A percentile compares a stretch with the other conserved stretches of the same genome.
These are phyloP conservation scores for Corynascus novoguineensis DNA, from an alignment of 495 filamentous ascomycete genomes.

Conservation along the genomic window DNA sequence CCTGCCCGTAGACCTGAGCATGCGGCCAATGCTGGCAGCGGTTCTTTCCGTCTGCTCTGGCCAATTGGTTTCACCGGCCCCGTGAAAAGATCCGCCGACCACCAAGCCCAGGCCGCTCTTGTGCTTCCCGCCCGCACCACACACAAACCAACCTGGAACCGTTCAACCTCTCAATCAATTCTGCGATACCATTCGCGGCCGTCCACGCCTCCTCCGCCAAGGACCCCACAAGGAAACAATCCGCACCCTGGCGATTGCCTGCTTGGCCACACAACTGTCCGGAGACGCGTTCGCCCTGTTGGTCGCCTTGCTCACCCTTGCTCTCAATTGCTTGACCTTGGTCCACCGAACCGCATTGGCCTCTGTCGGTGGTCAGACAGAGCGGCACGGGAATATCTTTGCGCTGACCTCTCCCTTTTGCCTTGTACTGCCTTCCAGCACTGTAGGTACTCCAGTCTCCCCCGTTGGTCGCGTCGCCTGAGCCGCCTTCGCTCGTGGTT, in stretches of 20 bases:
- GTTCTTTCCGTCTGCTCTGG: slow-evolving; percentile 15
- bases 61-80: background rate
- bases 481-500: slow-evolving; percentile 6
- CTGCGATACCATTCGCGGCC: slow-evolving; percentile 18
- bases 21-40: slow-evolving; percentile 6
- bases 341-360: slow-evolving; percentile 13
- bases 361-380: slow-evolving; percentile 19
- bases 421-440: slow-evolving; percentile 16
- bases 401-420: slow-evolving; percentile 16
- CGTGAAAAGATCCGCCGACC: background rate
- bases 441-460: slow-evolving; percentile 17
- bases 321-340: slow-evolving; percentile 10
- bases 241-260: slow-evolving; percentile 27
- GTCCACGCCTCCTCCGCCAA: slow-evolving; percentile 25
- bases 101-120: background rate
- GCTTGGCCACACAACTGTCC: slow-evolving; percentile 20
- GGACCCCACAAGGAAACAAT: slow-evolving; percentile 25
- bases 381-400: slow-evolving; percentile 12
- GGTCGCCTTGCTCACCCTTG: slow-evolving; percentile 19
- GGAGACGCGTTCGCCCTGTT: slow-evolving; percentile 21
- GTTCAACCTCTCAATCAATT: slow-evolving; percentile 10
- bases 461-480: slow-evolving; percentile 17
- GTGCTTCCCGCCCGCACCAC: slow-evolving; percentile 11
- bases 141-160: slow-evolving; percentile 1
- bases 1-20: background rate